These are phyloP conservation scores for Neckera pumila DNA, from an alignment of 225 moss, liverwort and hornwort genomes.

Conservation along the genomic window DNA sequence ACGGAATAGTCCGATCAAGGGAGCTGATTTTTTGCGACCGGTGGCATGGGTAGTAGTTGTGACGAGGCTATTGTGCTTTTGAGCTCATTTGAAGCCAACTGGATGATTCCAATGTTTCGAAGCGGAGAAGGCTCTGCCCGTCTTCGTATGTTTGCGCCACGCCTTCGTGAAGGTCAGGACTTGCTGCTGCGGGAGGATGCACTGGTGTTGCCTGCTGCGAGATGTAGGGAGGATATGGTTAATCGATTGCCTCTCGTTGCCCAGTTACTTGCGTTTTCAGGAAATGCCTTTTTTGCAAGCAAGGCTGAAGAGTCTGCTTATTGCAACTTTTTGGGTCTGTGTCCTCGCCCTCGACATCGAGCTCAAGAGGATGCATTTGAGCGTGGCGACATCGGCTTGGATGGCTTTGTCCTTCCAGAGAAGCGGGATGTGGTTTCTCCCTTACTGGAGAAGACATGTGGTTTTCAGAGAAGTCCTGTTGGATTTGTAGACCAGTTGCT, in stretches of 20 bases:
- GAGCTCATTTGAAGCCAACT: background rate
- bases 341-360: background rate
- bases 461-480: too few species aligned
- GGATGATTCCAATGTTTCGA: background rate
- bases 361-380: constrained; percentile 11
- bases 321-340: background rate
- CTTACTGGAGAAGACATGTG: too few species aligned
- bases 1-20: background rate
- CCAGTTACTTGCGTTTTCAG: constrained; percentile 16
- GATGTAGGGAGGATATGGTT: too few species aligned
- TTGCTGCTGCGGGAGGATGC: constrained; percentile 4
- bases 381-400: background rate
- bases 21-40: constrained; percentile 1
- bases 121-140: background rate
- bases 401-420: constrained; percentile 1
- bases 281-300: constrained; percentile 2
- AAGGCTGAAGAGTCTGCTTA: background rate
- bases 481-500: too few species aligned
- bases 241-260: background rate
- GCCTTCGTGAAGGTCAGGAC: constrained; percentile 1
- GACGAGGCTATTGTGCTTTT: background rate
- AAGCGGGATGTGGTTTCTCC: too few species aligned
- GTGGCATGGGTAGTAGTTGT: constrained; percentile 12
- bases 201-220: background rate
- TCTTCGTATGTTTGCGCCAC: constrained; percentile 10